Evolutionary conservation across 768 basidiomycete genomes (phyloP).

Genomic region (Rhodotorula taiwanensis): DNA sequence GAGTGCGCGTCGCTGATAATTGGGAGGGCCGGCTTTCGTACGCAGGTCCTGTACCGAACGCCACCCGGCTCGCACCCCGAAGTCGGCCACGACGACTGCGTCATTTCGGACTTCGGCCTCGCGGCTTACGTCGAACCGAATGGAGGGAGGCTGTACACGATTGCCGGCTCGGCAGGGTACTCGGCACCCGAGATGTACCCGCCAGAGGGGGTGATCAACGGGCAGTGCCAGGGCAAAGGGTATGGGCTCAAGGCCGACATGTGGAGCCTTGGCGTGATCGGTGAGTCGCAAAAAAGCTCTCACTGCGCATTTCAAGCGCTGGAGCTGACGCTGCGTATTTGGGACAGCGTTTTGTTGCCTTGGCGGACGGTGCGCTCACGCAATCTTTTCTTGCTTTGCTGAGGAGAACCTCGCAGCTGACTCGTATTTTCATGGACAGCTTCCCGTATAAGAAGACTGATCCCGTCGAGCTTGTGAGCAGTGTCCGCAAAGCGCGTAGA

Average conservation of each 20-base stretch:
- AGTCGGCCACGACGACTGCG: conserved; percentile 34
- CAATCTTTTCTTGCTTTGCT: neutral
- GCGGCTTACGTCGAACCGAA: conserved; percentile 25
- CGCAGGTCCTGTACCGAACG: conserved; percentile 34
- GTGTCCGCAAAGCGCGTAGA: neutral
- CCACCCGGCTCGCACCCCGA: conserved; percentile 28
- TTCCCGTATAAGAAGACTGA: conserved; percentile 34
- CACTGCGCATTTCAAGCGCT: no score
- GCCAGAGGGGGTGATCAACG: conserved; percentile 11
- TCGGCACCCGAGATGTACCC: conserved; percentile 33
- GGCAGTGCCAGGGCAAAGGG: conserved; percentile 4
- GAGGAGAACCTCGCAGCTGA: neutral
- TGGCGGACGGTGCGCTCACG: neutral
- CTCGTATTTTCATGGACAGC: conserved; percentile 6
- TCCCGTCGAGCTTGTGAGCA: conserved; percentile 18
- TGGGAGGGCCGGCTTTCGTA: no score
- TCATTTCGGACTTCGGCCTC: conserved; percentile 35
- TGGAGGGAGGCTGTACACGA: conserved; percentile 15
- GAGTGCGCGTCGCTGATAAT: no score
- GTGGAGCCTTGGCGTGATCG: conserved; percentile 33
- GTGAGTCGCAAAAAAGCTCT: neutral
- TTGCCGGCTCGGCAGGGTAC: conserved; percentile 31
- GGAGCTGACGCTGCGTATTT: neutral
- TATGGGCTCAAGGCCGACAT: conserved; percentile 31
- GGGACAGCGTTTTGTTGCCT: conserved; percentile 5